phyloP scores from a whole-genome alignment of 805 yeast genomes.

The Blastobotrys parvus region DNA sequence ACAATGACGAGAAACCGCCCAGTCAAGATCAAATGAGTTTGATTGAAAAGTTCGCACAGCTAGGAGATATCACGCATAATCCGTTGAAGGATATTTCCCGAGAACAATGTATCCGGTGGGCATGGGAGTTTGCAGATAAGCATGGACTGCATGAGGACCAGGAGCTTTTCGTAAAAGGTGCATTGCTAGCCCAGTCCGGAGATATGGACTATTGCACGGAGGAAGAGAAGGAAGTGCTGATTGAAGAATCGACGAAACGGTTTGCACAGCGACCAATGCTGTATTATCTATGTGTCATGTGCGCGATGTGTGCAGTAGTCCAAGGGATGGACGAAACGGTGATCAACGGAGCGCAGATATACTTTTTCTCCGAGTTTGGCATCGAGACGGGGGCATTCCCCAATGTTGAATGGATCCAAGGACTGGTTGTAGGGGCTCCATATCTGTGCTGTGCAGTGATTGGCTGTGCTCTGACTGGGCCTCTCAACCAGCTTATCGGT shows the following conservation, averaged over 20 bases:
- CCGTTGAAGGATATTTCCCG: slow-evolving; percentile 16
- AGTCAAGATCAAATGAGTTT: too few relatives aligned
- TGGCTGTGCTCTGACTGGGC: slow-evolving; percentile 52
- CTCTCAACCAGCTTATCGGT: slow-evolving; percentile 43
- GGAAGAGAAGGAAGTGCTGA: slow-evolving; percentile 27
- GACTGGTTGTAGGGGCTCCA: slow-evolving; percentile 58
- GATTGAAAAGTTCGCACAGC: slow-evolving; percentile 12
- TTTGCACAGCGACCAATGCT: slow-evolving; percentile 36
- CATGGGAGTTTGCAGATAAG: slow-evolving; percentile 16
- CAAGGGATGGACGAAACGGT: slow-evolving; percentile 74
- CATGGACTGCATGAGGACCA: slow-evolving; percentile 22
- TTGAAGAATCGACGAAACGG: slow-evolving; percentile 40
- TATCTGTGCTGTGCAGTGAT: slow-evolving; percentile 50
- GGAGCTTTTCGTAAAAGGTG: slow-evolving; percentile 36
- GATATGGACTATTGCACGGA: slow-evolving; percentile 31
- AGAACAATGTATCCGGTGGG: slow-evolving; percentile 13
- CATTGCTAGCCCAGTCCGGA: slow-evolving; percentile 47
- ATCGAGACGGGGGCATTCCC: slow-evolving; percentile 8
- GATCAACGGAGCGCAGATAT: slow-evolving; percentile 56
- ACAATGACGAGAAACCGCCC: neutral
- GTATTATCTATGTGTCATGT: slow-evolving; percentile 45
- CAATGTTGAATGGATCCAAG: slow-evolving; percentile 37
- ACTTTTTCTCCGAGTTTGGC: slow-evolving; percentile 20
- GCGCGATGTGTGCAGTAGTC: slow-evolving; percentile 60
- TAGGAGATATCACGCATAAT: slow-evolving; percentile 18